Evolutionary conservation across 768 basidiomycete genomes (phyloP).

Genomic region (Psilocybe subaeruginosa): DNA sequence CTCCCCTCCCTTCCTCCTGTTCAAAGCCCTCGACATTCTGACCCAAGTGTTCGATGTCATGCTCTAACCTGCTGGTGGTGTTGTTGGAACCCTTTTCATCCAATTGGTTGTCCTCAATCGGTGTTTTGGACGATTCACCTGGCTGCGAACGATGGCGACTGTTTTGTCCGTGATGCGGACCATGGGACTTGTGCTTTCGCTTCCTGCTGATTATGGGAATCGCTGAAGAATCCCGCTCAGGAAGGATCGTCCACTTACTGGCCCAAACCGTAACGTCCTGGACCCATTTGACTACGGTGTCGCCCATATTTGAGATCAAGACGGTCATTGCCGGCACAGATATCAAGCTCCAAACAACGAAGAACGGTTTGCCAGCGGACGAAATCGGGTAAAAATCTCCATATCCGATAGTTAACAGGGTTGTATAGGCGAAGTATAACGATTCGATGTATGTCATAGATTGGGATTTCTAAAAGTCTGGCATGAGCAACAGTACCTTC

Average conservation of each 20-base stretch:
- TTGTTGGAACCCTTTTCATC: background rate
- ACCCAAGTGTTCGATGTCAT: constrained; percentile 32
- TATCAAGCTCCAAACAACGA: constrained; percentile 44
- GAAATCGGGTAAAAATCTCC: constrained; percentile 41
- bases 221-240: constrained; percentile 21
- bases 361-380: constrained; percentile 40
- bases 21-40: constrained; percentile 38
- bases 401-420: constrained; percentile 44
- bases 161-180: background rate
- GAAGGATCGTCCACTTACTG: constrained; percentile 28
- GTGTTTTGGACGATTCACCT: background rate
- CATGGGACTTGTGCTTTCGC: background rate
- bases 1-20: constrained; percentile 24
- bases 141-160: background rate
- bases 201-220: background rate
- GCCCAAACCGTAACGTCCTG: constrained; percentile 34
- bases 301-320: constrained; percentile 50
- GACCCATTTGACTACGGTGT: constrained; percentile 45
- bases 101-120: background rate
- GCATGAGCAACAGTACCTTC: background rate
- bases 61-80: constrained; percentile 8
- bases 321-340: constrained; percentile 44
- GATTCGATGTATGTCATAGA: constrained; percentile 39
- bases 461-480: constrained; percentile 23
- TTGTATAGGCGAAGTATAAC: constrained; percentile 41